Conservation (phyloP, 176 grass and related monocot species). For the Luzula sylvatica region DNA sequence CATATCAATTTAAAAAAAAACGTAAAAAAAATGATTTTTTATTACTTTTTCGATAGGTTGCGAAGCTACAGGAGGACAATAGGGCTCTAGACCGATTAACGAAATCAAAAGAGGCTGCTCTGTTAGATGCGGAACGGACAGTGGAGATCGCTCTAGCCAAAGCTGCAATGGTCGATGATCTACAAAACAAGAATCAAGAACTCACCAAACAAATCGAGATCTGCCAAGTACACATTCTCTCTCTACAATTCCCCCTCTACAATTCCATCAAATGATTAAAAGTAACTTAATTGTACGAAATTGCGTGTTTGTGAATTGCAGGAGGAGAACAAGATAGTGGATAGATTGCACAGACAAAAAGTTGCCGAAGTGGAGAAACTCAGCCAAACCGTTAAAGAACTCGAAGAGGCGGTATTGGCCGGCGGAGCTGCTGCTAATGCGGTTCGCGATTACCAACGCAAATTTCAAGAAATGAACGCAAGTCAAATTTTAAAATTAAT, state of each 20-base stretch:
- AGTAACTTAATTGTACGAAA: constrained; percentile 7
- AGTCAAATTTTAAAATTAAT: constrained; percentile 4
- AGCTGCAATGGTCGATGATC: constrained; percentile 94
- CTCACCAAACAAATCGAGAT: constrained; percentile 99
- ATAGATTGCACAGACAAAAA: constrained; percentile 95
- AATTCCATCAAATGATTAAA: neutral
- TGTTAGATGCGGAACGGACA: constrained; percentile 88
- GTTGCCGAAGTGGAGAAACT: constrained; percentile 96
- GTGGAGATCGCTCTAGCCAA: constrained; percentile 85
- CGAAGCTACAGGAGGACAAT: constrained; percentile 89
- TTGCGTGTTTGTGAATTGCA: constrained; percentile 26
- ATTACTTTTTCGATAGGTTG: constrained; percentile 43
- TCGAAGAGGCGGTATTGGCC: constrained; percentile 81
- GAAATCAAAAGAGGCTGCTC: constrained; percentile 88
- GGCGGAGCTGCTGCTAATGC: constrained; percentile 88
- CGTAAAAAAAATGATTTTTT: too few species aligned
- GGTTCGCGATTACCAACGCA: constrained; percentile 94
- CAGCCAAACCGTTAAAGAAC: constrained; percentile 80
- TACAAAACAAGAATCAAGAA: constrained; percentile 99
- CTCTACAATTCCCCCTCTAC: neutral
- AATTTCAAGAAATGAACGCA: constrained; percentile 99
- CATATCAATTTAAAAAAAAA: too few species aligned
- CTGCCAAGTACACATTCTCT: constrained; percentile 56
- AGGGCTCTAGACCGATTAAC: constrained; percentile 92
- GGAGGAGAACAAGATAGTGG: constrained; percentile 99